Evolutionary conservation across 2,329 filamentous ascomycete species (phyloP).

Genomic region (Cladosporium sp.): DNA sequence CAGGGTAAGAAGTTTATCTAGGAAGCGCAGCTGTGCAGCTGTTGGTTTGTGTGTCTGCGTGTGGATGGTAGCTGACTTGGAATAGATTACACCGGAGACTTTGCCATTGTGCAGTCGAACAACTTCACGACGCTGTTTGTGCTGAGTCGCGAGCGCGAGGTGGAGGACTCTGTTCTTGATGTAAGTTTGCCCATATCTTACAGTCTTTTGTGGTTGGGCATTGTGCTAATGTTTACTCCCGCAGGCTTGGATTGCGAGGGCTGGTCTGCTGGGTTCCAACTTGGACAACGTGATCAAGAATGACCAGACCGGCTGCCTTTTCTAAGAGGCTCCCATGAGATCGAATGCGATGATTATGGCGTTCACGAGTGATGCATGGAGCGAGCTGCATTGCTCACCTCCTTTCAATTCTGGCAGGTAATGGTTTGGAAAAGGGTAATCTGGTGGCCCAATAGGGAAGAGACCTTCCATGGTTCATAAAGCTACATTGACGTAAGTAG

Average conservation of each 20-base stretch:
- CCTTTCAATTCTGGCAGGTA: not conserved
- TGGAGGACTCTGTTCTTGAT: slow-evolving; percentile 23
- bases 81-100: slow-evolving; percentile 21
- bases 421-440: not conserved
- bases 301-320: slow-evolving; percentile 24
- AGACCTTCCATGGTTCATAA: not conserved
- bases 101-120: slow-evolving; percentile 27
- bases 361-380: not conserved
- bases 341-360: not conserved
- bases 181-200: too few species aligned
- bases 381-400: not conserved
- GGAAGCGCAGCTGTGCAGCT: not conserved
- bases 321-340: not conserved
- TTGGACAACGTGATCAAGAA: slow-evolving; percentile 22
- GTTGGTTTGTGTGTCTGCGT: too few species aligned
- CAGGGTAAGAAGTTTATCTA: not conserved
- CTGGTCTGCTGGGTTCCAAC: slow-evolving; percentile 23
- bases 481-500: not conserved
- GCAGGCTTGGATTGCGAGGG: slow-evolving; percentile 24
- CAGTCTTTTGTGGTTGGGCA: too few species aligned
- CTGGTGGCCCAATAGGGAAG: not conserved
- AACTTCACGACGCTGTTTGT: slow-evolving; percentile 28
- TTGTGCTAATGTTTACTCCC: not conserved
- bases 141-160: slow-evolving; percentile 26
- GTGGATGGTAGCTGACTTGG: not conserved